Percentiles rank a stretch among this genome's conserved stretches.
phyloP scores from a whole-genome alignment of 2,329 filamentous ascomycete species.

The Fusarium lyarnte region DNA sequence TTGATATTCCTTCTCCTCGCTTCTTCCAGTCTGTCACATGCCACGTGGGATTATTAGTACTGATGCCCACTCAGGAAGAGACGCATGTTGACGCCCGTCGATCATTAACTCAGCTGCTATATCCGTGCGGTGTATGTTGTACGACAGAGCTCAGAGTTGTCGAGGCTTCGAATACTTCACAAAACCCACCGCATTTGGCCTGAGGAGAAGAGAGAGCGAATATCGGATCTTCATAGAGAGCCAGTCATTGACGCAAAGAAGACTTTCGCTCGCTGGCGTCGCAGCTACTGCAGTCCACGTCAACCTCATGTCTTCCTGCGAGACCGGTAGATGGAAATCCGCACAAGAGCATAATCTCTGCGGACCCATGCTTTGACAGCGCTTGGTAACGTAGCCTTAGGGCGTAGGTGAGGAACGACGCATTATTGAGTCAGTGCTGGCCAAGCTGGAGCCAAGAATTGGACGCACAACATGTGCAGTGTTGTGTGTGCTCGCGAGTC shows the following conservation, averaged over 20 bases:
- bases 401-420: not conserved
- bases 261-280: not conserved
- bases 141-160: not conserved
- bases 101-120: constrained; percentile 19
- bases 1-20: constrained; percentile 20
- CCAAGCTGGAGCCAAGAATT: not conserved
- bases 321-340: constrained; percentile 35
- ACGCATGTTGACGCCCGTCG: constrained; percentile 17
- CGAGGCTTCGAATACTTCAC: not conserved
- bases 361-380: constrained; percentile 32
- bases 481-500: constrained; percentile 17
- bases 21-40: constrained; percentile 34
- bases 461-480: not conserved
- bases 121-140: not conserved
- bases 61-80: constrained; percentile 19
- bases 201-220: not conserved
- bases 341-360: constrained; percentile 15
- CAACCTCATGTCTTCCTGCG: constrained; percentile 17
- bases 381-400: constrained; percentile 18
- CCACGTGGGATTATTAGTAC: constrained; percentile 38
- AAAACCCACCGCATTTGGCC: not conserved
- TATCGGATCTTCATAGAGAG: not conserved
- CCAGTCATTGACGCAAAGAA: not conserved
- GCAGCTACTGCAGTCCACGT: constrained; percentile 13
- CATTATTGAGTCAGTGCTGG: not conserved